Percentiles rank a stretch among this genome's conserved stretches.
Conservation (phyloP, 176 grass and related monocot genomes). For the Oryza glumipatula region DNA sequence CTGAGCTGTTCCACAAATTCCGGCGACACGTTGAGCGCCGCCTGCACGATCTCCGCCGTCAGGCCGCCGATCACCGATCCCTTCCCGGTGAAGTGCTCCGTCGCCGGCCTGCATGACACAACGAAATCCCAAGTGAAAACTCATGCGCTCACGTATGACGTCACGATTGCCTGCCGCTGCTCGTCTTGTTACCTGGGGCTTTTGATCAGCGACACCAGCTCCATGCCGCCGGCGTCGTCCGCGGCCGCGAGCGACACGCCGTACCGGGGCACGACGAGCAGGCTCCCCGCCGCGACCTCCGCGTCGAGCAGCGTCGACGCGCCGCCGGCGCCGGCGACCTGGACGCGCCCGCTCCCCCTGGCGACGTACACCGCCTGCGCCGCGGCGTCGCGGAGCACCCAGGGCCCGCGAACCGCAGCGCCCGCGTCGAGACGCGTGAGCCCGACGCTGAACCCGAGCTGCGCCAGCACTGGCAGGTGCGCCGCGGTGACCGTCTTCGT, state of each 20-base stretch:
- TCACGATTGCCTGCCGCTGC: too few species aligned
- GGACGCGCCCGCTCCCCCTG: too few species aligned
- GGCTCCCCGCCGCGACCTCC: constrained; percentile 11
- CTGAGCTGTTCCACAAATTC: constrained; percentile 37
- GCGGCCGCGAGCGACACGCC: constrained; percentile 9
- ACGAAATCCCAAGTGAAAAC: not conserved
- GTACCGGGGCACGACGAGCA: constrained; percentile 46
- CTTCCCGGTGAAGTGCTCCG: constrained; percentile 19
- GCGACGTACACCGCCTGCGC: too few species aligned
- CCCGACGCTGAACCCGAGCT: too few species aligned
- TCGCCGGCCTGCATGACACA: constrained; percentile 19
- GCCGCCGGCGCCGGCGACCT: too few species aligned
- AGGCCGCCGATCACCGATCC: constrained; percentile 16
- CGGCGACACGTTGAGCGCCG: constrained; percentile 34
- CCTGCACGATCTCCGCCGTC: constrained; percentile 28
- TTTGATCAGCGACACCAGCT: constrained; percentile 53
- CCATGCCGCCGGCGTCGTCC: constrained; percentile 25
- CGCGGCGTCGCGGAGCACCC: too few species aligned
- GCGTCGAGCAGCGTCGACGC: too few species aligned
- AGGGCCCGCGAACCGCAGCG: not conserved
- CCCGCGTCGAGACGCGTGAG: too few species aligned
- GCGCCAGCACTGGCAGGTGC: too few species aligned
- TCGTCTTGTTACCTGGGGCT: constrained; percentile 18
- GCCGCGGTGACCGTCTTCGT: not conserved
- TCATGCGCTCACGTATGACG: not conserved